Base-by-base conservation (phyloP, 495 filamentous ascomycete species). In the Trichoderma reesei region DNA sequence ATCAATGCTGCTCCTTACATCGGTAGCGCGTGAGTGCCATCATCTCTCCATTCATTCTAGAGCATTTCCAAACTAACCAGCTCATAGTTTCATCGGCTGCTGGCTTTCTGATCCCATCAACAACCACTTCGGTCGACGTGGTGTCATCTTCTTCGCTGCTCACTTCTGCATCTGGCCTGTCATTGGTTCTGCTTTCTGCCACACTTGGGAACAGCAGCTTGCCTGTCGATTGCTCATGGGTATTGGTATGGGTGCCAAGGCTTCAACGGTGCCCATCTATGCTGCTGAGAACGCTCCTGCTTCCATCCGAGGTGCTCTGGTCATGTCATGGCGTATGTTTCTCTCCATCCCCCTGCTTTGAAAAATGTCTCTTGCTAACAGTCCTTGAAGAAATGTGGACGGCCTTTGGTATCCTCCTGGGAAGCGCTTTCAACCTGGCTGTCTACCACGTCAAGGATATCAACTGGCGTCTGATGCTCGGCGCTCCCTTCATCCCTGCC, bases 391-490 rank as follows among this genome's bases (percentile, higher is more conserved):
- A 95, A 68, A 78, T 92, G 72, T 92, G 89, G 89, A 91, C 88
- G 8, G 90, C 89, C 2, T 92, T 92, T 65, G 89, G 89, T 44
- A 90, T 91, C 68, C 83, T 90, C 67, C 74, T 90, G 7, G 90
- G 90, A 16, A 85, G 81, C 1, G 83, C 79, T 60, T 83, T 89
- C 42, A 92, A 93, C 67, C 75, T 95, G 33, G 84, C 83, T 1
- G 85, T 93, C 26, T 77, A 68, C 64, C 67, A 78, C 65, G 73
- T 78, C 10, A 81, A 79, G 9, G 63, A 67, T 11, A 82, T 88
- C 64, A 77, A 88, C 62, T 93, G 90, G 90, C 80, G 90, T 41
- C 78, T 93, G 46, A 89, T 92, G 78, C 70, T 95, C 14, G 89
- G 87, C 5, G 90, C 88, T 36, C 88, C 90, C 6, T 90, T 89